Percentiles rank a stretch among this genome's conserved stretches.
These are phyloP conservation scores for Phytophthora nicotianae DNA, from an alignment of 352 stramenopile species.

Conservation along the genomic window DNA sequence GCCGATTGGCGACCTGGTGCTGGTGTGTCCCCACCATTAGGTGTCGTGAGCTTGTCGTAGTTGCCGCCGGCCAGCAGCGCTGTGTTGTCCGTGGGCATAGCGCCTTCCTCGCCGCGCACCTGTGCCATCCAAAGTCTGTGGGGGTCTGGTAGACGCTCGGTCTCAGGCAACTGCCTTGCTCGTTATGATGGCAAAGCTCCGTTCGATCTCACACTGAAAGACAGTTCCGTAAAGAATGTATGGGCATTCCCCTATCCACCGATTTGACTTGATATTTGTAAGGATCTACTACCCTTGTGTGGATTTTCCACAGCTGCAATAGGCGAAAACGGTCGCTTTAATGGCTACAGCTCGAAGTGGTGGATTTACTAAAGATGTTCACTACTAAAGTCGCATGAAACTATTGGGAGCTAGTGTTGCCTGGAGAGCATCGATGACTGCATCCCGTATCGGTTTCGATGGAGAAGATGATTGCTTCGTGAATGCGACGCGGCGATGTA, in stretches of 20 bases:
- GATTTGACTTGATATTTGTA: slow-evolving; percentile 13
- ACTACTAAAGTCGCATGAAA: neutral
- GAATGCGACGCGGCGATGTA: slow-evolving; percentile 15
- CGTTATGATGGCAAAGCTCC: slow-evolving; percentile 6
- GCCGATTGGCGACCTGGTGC: slow-evolving; percentile 14
- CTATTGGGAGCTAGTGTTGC: neutral
- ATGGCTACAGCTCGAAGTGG: too few relatives aligned
- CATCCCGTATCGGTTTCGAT: slow-evolving; percentile 19
- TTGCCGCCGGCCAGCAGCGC: slow-evolving; percentile 35
- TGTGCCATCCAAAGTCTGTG: slow-evolving; percentile 31
- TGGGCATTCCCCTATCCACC: slow-evolving; percentile 3
- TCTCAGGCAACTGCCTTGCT: slow-evolving; percentile 22
- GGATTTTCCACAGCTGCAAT: slow-evolving; percentile 17
- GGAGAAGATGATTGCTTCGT: slow-evolving; percentile 8
- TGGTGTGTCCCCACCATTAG: slow-evolving; percentile 39
- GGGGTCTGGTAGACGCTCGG: slow-evolving; percentile 1
- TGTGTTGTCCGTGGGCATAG: slow-evolving; percentile 44
- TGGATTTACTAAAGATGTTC: neutral
- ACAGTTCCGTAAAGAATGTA: slow-evolving; percentile 28
- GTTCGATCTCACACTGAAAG: slow-evolving; percentile 21
- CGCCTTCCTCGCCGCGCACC: slow-evolving; percentile 25
- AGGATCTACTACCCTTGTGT: neutral
- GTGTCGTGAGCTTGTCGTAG: slow-evolving; percentile 75
- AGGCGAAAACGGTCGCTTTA: slow-evolving; percentile 3
- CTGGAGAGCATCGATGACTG: neutral